phyloP scores from a whole-genome alignment of 495 filamentous ascomycete genomes.

The Cladorrhinum samala region DNA sequence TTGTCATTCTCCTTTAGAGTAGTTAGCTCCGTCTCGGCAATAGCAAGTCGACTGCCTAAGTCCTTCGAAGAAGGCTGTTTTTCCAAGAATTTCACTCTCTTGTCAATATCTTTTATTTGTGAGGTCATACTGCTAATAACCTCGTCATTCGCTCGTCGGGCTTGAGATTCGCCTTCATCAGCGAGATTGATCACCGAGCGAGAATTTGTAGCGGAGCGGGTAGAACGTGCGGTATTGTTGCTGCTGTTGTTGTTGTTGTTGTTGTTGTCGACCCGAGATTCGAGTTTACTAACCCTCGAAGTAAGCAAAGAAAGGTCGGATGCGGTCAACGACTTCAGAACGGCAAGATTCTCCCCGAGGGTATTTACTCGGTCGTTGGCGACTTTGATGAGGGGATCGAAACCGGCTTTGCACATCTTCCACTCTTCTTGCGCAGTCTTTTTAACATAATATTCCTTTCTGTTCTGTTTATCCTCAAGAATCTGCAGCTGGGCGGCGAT shows the following conservation, averaged over 20 bases:
- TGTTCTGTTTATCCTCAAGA: not conserved
- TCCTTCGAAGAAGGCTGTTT: too few relatives aligned
- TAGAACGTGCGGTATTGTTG: not conserved
- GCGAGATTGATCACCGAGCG: too few relatives aligned
- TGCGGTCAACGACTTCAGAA: not conserved
- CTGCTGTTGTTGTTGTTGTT: not conserved
- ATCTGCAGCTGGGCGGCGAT: not conserved
- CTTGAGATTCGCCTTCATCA: too few relatives aligned
- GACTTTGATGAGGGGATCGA: not conserved
- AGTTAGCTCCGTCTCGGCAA: too few relatives aligned
- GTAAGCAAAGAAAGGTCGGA: not conserved
- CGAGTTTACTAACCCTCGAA: not conserved
- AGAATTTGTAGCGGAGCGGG: too few relatives aligned
- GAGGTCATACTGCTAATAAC: too few relatives aligned
- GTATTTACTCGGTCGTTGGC: not conserved
- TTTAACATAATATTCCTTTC: not conserved
- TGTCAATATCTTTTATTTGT: too few relatives aligned
- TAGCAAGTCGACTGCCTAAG: too few relatives aligned
- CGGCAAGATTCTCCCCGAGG: not conserved
- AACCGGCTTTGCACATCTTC: not conserved
- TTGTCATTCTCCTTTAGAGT: too few relatives aligned
- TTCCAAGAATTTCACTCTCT: too few relatives aligned
- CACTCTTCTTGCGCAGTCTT: not conserved
- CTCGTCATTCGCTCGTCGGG: too few relatives aligned
- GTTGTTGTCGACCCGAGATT: not conserved